These are phyloP conservation scores for Aspergillus oerlinghausenensis DNA, from an alignment of 2,329 filamentous ascomycete species.

Conservation along the genomic window DNA sequence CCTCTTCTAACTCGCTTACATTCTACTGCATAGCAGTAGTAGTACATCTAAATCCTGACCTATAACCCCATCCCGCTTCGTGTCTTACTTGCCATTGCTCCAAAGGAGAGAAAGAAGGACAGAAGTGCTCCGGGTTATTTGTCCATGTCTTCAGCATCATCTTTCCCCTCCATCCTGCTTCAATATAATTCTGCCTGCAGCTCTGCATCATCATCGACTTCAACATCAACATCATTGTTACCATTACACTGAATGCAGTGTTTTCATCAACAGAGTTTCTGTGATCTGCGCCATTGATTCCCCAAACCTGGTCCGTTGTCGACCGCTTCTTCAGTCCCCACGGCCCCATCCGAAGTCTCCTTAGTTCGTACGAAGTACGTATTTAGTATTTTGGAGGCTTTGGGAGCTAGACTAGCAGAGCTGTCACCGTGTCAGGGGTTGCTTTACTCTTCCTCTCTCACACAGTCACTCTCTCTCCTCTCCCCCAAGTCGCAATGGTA, in stretches of 20 bases:
- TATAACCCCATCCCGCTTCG: not conserved
- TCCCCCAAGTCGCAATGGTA: not conserved
- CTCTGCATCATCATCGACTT: not conserved
- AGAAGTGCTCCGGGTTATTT: conserved; percentile 1
- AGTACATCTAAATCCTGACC: not conserved
- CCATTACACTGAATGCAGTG: not conserved
- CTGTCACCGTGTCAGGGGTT: conserved; percentile 37
- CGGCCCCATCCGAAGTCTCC: conserved; percentile 21
- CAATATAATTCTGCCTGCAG: conserved; percentile 1
- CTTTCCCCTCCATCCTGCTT: conserved; percentile 6
- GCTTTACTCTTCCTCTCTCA: conserved; percentile 18
- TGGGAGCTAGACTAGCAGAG: conserved; percentile 21
- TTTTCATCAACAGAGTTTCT: conserved; percentile 1
- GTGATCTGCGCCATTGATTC: conserved; percentile 19
- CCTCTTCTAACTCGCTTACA: not conserved
- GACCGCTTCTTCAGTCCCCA: conserved; percentile 27
- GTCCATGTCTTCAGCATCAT: conserved; percentile 13
- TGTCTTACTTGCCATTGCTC: conserved; percentile 3
- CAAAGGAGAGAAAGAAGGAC: not conserved
- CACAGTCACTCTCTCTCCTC: conserved; percentile 1
- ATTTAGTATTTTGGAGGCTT: not conserved
- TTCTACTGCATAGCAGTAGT: not conserved
- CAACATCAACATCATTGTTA: conserved; percentile 9
- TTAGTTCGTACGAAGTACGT: conserved; percentile 7
- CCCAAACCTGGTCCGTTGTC: conserved; percentile 17